Conservation (phyloP, 2,329 filamentous ascomycete species). For the Cercospora sp. region DNA sequence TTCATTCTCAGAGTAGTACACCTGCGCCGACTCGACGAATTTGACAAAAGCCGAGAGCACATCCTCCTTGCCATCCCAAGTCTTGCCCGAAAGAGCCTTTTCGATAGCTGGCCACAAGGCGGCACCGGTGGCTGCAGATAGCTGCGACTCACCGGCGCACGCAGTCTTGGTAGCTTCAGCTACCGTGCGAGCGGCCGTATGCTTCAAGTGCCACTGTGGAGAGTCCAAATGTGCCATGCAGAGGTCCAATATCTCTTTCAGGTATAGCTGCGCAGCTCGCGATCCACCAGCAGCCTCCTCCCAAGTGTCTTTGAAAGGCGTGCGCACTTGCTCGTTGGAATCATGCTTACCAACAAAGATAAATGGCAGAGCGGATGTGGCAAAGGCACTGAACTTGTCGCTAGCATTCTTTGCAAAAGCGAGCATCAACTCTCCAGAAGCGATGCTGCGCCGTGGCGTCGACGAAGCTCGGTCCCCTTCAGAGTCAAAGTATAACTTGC, state of each 20-base stretch:
- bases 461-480: slow-evolving; percentile 65
- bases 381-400: slow-evolving; percentile 79
- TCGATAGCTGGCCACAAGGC: slow-evolving; percentile 80
- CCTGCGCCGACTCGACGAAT: slow-evolving; percentile 67
- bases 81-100: slow-evolving; percentile 80
- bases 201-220: slow-evolving; percentile 85
- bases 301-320: slow-evolving; percentile 85
- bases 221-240: slow-evolving; percentile 70
- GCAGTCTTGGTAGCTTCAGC: slow-evolving; percentile 72
- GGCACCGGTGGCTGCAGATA: slow-evolving; percentile 46
- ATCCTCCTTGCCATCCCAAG: slow-evolving; percentile 87
- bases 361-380: slow-evolving; percentile 76
- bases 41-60: slow-evolving; percentile 76
- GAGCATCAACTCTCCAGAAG: slow-evolving; percentile 79
- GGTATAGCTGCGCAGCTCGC: slow-evolving; percentile 78
- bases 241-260: slow-evolving; percentile 75
- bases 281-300: slow-evolving; percentile 83
- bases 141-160: slow-evolving; percentile 52
- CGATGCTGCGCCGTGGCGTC: slow-evolving; percentile 53
- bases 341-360: slow-evolving; percentile 88
- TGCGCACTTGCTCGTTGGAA: slow-evolving; percentile 73
- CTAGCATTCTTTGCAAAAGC: slow-evolving; percentile 83
- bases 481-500: slow-evolving; percentile 75
- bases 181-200: slow-evolving; percentile 78
- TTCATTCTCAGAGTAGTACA: slow-evolving; percentile 58